Base-by-base conservation (phyloP, 768 basidiomycete genomes). In the Tulasnella sp. region DNA sequence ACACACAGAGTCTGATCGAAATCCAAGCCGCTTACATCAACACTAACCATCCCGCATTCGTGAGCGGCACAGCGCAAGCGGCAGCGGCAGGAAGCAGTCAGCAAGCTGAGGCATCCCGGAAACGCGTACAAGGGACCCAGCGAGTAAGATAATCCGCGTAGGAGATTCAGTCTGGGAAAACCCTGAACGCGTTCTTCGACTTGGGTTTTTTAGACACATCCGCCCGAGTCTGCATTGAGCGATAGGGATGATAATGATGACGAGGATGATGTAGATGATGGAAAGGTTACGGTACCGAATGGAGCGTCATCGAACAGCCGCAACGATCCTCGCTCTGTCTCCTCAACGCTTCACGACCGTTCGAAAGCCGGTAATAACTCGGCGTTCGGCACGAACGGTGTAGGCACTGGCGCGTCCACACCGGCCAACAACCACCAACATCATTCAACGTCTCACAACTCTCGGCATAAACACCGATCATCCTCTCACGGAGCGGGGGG, bases 11-110 rank as follows among this genome's bases (percentile, higher is more conserved):
- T 67, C 76, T 99, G 66, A 97, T 99, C 65, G 82, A 85, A 65
- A 99, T 99, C 50, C 96, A 99, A 71, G 92, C 92, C 1, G 93
- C 96, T 10, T 99, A 99, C 69, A 98, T 99, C 77, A 99, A 99
- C 70, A 98, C 93, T 59, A 98, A 98, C 70, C 96, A 99, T 69
- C 96, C 96, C 4, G 80, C 88, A 30, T 98, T 97, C 71, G 84
- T 93, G 59, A 76, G 85, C 19, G 86, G 87, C 9, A 87, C 87
- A 34, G 80, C 85, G 44, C 68, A 75, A 9, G 80, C 81, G 60
- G 68, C 70, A 17, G 62, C 69, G 24, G 67, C 75, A 70, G 65
- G 67, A n/a, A n/a, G n/a, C 24, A 38, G 34, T 38, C 74, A 78
- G 46, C 76, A 71, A 65, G 74, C 45, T 12, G 46, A 59, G 11